Conservation (phyloP, 148 eudicot species). For the Chenopodium formosanum region DNA sequence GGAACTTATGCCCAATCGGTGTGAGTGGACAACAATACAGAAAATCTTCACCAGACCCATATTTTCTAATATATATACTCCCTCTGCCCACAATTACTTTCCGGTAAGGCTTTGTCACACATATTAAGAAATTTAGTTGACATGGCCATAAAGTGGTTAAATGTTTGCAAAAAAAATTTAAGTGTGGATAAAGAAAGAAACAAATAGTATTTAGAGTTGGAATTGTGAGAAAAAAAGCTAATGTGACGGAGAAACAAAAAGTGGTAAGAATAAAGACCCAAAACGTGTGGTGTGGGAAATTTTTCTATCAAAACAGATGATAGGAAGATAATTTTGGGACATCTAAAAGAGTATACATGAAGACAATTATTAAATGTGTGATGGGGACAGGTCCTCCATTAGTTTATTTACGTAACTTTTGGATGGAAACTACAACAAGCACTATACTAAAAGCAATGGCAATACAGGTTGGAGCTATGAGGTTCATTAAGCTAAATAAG, state of each 20-base stretch:
- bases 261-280: neutral
- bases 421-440: neutral
- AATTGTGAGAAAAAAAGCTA: neutral
- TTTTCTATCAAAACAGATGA: too few species aligned
- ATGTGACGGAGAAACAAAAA: neutral
- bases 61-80: neutral
- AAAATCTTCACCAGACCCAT: neutral
- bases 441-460: neutral
- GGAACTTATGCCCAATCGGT: neutral
- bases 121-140: too few species aligned
- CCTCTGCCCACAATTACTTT: neutral
- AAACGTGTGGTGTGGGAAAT: too few species aligned
- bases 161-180: too few species aligned
- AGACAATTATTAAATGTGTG: neutral
- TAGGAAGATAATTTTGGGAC: neutral
- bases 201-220: neutral
- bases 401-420: neutral
- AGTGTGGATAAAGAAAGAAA: too few species aligned
- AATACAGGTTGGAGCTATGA: neutral
- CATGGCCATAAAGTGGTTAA: neutral
- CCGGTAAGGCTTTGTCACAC: neutral
- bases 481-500: slow-evolving; percentile 7
- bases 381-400: neutral
- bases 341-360: neutral
- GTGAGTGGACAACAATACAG: too few species aligned